These are phyloP conservation scores for Syzygium oleosum DNA, from an alignment of 345 rosid genomes.

Conservation along the genomic window DNA sequence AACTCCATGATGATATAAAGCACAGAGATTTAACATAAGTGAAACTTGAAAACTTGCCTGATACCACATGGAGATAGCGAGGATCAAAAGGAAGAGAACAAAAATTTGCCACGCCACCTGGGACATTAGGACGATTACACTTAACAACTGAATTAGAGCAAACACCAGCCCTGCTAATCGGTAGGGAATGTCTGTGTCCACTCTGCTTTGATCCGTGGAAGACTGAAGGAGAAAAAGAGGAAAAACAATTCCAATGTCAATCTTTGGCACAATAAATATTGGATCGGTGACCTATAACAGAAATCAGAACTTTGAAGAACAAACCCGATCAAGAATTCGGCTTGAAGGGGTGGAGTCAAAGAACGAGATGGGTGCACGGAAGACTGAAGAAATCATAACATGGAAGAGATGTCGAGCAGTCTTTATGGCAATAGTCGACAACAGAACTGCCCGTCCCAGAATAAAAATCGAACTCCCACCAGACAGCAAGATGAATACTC, in stretches of 20 bases:
- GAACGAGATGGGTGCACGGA: conserved; percentile 59
- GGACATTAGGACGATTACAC: conserved; percentile 54
- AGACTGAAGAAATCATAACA: conserved; percentile 48
- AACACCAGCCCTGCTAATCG: conserved; percentile 67
- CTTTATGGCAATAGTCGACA: conserved; percentile 46
- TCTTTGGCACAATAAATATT: not conserved
- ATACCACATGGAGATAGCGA: conserved; percentile 50
- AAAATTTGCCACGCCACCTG: conserved; percentile 56
- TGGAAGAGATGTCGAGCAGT: conserved; percentile 60
- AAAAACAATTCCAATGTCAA: not conserved
- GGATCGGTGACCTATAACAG: not conserved
- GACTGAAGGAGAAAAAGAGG: conserved; percentile 24
- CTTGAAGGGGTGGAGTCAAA: conserved; percentile 70
- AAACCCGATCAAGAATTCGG: conserved; percentile 27
- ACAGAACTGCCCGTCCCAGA: conserved; percentile 52
- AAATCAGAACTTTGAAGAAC: not conserved
- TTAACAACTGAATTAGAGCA: conserved; percentile 60
- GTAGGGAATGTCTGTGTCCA: conserved; percentile 69
- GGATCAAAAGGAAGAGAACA: conserved; percentile 41
- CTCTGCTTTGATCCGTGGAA: conserved; percentile 64
- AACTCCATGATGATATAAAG: not conserved
- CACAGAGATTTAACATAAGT: not conserved
- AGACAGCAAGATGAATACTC: conserved; percentile 40
- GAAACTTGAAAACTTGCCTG: conserved; percentile 30
- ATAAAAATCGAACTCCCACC: conserved; percentile 64